phyloP scores from a whole-genome alignment of 305 asterid species.

The Fraxinus baroniana region DNA sequence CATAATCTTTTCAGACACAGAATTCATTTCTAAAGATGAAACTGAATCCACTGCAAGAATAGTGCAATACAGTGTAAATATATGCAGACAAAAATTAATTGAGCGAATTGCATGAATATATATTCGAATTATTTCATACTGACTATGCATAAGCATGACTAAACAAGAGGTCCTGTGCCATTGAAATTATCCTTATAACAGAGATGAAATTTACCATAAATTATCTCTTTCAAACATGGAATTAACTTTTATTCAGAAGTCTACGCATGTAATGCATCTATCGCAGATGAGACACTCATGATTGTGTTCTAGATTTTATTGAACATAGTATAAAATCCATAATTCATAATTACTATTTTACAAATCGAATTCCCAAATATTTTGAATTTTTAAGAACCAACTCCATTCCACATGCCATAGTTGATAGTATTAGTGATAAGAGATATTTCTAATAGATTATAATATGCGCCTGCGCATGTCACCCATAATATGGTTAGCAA shows the following conservation, averaged over 20 bases:
- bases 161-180: background rate
- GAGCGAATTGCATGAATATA: background rate
- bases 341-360: background rate
- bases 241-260: background rate
- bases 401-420: background rate
- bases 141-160: background rate
- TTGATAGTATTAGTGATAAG: background rate
- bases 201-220: background rate
- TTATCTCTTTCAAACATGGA: background rate
- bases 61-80: conserved; percentile 20
- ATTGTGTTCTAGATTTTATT: background rate
- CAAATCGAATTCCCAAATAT: background rate
- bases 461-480: background rate
- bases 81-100: background rate
- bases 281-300: background rate
- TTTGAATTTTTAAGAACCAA: background rate
- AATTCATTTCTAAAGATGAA: conserved; percentile 60
- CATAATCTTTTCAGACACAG: conserved; percentile 45
- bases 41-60: conserved; percentile 58
- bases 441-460: background rate
- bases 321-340: background rate
- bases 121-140: background rate
- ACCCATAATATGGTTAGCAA: background rate
- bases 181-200: background rate
- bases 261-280: background rate